phyloP scores from a whole-genome alignment of 2,329 filamentous ascomycete genomes.

The Penicillium sp. region DNA sequence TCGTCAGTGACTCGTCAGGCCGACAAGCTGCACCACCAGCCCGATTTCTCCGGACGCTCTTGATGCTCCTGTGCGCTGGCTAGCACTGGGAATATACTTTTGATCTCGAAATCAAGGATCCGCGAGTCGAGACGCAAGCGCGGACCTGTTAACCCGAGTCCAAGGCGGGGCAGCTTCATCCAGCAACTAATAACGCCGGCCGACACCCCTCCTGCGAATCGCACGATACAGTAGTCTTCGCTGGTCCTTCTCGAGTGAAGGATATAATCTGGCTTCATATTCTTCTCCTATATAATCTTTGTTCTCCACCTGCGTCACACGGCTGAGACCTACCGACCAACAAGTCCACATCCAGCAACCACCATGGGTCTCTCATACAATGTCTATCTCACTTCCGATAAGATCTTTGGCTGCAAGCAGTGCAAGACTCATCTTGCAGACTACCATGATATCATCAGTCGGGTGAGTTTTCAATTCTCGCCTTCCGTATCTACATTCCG shows the following conservation, averaged over 20 bases:
- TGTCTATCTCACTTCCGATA: slow-evolving; percentile 78
- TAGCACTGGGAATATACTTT: too few species aligned
- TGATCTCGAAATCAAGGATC: too few species aligned
- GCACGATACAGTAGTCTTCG: too few species aligned
- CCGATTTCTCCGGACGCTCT: not conserved
- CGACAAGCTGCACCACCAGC: not conserved
- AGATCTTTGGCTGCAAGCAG: slow-evolving; percentile 88
- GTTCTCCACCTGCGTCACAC: slow-evolving; percentile 8
- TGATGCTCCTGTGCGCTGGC: not conserved
- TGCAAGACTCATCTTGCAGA: slow-evolving; percentile 96
- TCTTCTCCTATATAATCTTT: slow-evolving; percentile 7
- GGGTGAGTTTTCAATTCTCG: slow-evolving; percentile 62
- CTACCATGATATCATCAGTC: slow-evolving; percentile 91
- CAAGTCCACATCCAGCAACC: slow-evolving; percentile 17
- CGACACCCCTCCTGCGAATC: too few species aligned
- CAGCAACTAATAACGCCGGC: too few species aligned
- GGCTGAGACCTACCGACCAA: slow-evolving; percentile 1
- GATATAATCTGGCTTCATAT: too few species aligned
- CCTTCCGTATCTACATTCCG: too few species aligned
- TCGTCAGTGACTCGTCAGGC: slow-evolving; percentile 19
- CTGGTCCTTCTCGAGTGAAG: too few species aligned
- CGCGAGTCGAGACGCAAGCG: too few species aligned
- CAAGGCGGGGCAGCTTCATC: too few species aligned
- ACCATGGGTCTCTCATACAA: slow-evolving; percentile 88
- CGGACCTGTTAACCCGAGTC: too few species aligned